These are phyloP conservation scores for Ministeria vibrans DNA, from an alignment of 78 protist species.

Conservation along the genomic window DNA sequence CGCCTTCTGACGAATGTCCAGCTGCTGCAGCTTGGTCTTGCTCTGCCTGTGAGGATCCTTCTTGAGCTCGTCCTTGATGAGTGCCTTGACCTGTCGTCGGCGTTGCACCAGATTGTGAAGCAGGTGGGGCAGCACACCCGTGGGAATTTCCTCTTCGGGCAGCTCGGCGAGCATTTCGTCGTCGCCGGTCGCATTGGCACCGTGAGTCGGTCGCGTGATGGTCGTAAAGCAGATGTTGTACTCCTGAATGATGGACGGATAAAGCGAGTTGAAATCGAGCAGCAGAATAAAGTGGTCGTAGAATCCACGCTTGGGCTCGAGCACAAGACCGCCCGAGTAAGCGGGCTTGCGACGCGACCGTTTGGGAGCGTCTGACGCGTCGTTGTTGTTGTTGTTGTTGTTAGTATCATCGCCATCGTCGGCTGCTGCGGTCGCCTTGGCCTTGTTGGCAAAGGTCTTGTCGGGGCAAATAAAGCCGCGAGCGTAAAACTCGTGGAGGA, in stretches of 20 bases:
- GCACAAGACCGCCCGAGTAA: constrained; percentile 86
- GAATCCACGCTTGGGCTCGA: constrained; percentile 91
- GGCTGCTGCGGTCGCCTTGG: not conserved
- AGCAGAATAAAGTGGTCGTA: constrained; percentile 89
- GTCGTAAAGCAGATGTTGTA: constrained; percentile 98
- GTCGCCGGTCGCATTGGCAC: not conserved
- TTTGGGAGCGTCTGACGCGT: not conserved
- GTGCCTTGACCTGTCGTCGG: constrained; percentile 50
- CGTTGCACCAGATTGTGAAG: constrained; percentile 40
- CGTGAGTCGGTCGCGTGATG: constrained; percentile 30
- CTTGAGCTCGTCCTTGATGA: constrained; percentile 38
- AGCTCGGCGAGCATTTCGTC: not conserved
- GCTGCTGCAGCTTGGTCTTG: constrained; percentile 16
- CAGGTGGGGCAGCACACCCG: constrained; percentile 76
- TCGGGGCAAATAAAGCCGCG: constrained; percentile 81
- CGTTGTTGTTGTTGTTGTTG: not conserved
- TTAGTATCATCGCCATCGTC: not conserved
- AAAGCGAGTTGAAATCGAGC: constrained; percentile 98
- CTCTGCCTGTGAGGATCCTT: not conserved
- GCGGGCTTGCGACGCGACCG: constrained; percentile 24
- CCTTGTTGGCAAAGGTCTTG: constrained; percentile 21
- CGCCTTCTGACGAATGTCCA: constrained; percentile 73
- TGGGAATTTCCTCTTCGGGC: not conserved
- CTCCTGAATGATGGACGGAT: constrained; percentile 97
- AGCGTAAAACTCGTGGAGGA: constrained; percentile 82